Evolutionary conservation across 2,329 filamentous ascomycete species (phyloP), one percentile per base, ranked within the genome.

Genomic region (Ophiostoma sp.): DNA sequence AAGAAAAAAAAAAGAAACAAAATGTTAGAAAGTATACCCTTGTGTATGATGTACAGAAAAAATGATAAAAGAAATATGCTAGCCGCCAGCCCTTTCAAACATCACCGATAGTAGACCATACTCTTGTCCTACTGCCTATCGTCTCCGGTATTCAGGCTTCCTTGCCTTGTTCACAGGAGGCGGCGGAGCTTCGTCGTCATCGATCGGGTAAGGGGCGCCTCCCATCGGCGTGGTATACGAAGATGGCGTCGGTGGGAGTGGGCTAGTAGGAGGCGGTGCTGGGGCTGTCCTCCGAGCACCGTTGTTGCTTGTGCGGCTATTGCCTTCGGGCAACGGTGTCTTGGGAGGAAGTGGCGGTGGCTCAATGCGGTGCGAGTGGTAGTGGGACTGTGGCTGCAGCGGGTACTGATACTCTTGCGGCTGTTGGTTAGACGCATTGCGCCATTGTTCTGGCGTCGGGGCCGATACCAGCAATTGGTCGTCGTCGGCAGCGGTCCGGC

Each of bases 141-240:
- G 73, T 25, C 31, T 52, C 5, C 75, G 74, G 69, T 91, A 93
- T 68, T 92, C 91, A 0, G 95, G 95, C 81, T 98, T 98, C 77
- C 91, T 89, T 61, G 92, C 90, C 87, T 94, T 92, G 78, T 97
- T 97, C 8, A 97, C 94, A 7, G 88, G 85, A 2, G 95, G 95
- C 22, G 95, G 95, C 36, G 92, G 95, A 22, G 94, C 94, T 33
- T 92, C 91, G 33, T 92, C 92, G 78, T 97, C 88, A 63, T 90
- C 91, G 66, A 93, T 83, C 0, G 95, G 95, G 80, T 98, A 98
- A 0, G 94, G 94, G 45, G 93, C 86, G 9, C 84, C 80, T 22
- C 77, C 72, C 22, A 75, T 79, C 69, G 77, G 82, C 0, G 92
- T 0, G 90, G 93, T 81, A 94, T 94, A 7, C 92, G 92, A 22